Evolutionary conservation across 2,329 filamentous ascomycete species (phyloP).

Genomic region (Karstenula rhodostoma): DNA sequence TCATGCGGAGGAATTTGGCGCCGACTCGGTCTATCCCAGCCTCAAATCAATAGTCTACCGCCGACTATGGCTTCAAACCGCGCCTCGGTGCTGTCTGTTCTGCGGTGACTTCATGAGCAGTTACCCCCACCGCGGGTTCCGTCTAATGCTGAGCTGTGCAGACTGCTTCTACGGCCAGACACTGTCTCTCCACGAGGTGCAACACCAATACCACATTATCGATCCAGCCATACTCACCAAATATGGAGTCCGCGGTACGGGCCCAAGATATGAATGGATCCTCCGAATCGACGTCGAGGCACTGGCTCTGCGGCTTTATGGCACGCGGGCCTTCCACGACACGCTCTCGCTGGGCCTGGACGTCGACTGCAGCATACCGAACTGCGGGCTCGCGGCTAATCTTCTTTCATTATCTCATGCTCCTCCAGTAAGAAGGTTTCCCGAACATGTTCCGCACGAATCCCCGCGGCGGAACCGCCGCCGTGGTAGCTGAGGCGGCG

Average conservation of each 20-base stretch:
- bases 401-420: background rate
- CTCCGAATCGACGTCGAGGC: slow-evolving; percentile 42
- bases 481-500: background rate
- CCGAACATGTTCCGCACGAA: background rate
- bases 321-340: slow-evolving; percentile 39
- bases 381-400: background rate
- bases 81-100: slow-evolving; percentile 38
- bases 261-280: slow-evolving; percentile 29
- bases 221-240: slow-evolving; percentile 23
- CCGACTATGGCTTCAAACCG: slow-evolving; percentile 41
- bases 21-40: slow-evolving; percentile 33
- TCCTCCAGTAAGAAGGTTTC: background rate
- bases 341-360: slow-evolving; percentile 22
- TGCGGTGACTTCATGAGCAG: slow-evolving; percentile 32
- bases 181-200: slow-evolving; percentile 29
- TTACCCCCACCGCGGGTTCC: slow-evolving; percentile 35
- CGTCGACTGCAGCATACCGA: background rate
- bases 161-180: slow-evolving; percentile 43
- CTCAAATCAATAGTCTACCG: slow-evolving; percentile 39
- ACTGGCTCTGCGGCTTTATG: slow-evolving; percentile 38
- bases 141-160: slow-evolving; percentile 32
- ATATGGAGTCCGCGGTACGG: slow-evolving; percentile 25
- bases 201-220: slow-evolving; percentile 39
- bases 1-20: slow-evolving; percentile 29
- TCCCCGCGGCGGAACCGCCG: background rate